These are phyloP conservation scores for Odontarrhena argentea DNA, from an alignment of 345 rosid species.

Conservation along the genomic window DNA sequence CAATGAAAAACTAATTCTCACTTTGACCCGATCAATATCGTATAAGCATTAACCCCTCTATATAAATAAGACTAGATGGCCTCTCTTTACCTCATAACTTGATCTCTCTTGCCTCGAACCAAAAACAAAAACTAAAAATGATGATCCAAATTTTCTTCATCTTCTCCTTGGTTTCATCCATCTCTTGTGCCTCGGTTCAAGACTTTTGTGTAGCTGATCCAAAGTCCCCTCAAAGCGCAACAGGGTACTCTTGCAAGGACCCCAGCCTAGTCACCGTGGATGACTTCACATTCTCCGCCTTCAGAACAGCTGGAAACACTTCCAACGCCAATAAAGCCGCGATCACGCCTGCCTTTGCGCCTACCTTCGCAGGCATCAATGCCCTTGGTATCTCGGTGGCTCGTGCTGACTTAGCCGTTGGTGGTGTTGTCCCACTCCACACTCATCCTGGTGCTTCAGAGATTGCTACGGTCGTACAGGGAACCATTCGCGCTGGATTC, in stretches of 20 bases:
- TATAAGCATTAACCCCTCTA: conserved; percentile 10
- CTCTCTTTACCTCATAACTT: conserved; percentile 25
- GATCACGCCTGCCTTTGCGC: conserved; percentile 66
- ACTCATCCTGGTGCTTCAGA: conserved; percentile 82
- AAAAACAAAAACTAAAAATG: conserved; percentile 32
- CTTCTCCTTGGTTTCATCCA: conserved; percentile 48
- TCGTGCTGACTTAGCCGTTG: conserved; percentile 69
- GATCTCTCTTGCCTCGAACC: conserved; percentile 4
- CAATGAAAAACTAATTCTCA: conserved; percentile 18
- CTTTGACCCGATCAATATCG: conserved; percentile 36
- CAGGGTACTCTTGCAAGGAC: conserved; percentile 76
- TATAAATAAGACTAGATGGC: conserved; percentile 9
- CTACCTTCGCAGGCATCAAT: conserved; percentile 62
- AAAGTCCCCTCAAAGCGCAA: conserved; percentile 51
- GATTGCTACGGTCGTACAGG: conserved; percentile 53
- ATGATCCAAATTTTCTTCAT: conserved; percentile 46
- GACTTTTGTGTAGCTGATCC: conserved; percentile 83
- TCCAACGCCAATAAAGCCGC: conserved; percentile 74
- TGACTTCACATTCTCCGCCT: conserved; percentile 72
- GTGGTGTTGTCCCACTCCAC: conserved; percentile 80
- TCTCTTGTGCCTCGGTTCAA: conserved; percentile 57
- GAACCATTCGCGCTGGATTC: conserved; percentile 75
- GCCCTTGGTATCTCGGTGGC: conserved; percentile 80
- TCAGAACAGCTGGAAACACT: conserved; percentile 61
- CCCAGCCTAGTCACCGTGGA: conserved; percentile 48